These are phyloP conservation scores for Solanum virginianum DNA, from an alignment of 257 asterid genomes.

Conservation along the genomic window DNA sequence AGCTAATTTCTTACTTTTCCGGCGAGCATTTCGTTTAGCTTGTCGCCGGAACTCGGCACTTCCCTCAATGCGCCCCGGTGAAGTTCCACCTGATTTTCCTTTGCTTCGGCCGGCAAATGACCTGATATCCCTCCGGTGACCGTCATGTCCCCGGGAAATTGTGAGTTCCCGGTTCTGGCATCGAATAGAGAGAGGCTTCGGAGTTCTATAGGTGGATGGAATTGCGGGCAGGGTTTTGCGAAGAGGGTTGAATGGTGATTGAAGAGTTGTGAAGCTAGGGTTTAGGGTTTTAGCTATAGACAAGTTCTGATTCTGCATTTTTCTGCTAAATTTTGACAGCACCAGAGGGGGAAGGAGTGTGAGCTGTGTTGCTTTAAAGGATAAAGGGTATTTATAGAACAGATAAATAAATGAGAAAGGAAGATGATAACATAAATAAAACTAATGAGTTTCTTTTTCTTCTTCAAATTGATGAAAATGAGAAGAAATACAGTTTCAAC, in stretches of 20 bases:
- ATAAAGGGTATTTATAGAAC: not conserved
- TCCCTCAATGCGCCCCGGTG: constrained; percentile 74
- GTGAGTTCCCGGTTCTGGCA: constrained; percentile 3
- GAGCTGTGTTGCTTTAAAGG: not conserved
- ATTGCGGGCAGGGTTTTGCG: constrained; percentile 6
- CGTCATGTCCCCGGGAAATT: constrained; percentile 13
- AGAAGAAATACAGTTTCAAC: too few relatives aligned
- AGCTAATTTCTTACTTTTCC: constrained; percentile 44
- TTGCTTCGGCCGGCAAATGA: constrained; percentile 80
- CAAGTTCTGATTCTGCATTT: constrained; percentile 48
- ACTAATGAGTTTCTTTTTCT: too few relatives aligned
- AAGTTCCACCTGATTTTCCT: constrained; percentile 43
- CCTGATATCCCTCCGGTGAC: constrained; percentile 35
- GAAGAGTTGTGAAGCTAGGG: constrained; percentile 18
- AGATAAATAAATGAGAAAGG: not conserved
- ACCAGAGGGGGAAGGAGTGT: not conserved
- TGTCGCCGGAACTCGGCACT: constrained; percentile 55
- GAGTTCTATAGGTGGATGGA: constrained; percentile 2
- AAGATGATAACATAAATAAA: not conserved
- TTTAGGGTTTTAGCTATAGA: constrained; percentile 40
- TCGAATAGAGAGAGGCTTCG: constrained; percentile 12
- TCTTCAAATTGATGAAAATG: too few relatives aligned
- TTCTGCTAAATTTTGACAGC: not conserved
- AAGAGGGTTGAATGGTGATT: constrained; percentile 25
- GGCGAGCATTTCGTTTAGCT: constrained; percentile 62